phyloP scores from a whole-genome alignment of 768 basidiomycete genomes.

The Kwoniella pini region DNA sequence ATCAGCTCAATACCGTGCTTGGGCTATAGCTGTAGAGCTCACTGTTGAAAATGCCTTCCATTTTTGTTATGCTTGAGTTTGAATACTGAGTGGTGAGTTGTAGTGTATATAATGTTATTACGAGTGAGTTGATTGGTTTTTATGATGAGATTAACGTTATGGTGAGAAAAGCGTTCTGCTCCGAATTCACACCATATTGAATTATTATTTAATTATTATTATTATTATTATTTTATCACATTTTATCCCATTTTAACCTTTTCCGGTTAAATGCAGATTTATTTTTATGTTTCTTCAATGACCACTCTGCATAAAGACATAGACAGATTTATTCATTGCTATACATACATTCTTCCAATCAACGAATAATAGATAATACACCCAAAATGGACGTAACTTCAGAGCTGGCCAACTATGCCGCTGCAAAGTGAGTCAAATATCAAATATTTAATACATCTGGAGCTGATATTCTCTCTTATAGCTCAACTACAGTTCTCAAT shows the following conservation, averaged over 20 bases:
- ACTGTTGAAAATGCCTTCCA: conserved; percentile 42
- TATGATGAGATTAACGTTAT: conserved; percentile 4
- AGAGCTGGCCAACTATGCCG: conserved; percentile 71
- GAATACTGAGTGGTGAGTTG: conserved; percentile 19
- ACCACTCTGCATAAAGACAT: too few species aligned
- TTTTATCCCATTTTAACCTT: conserved; percentile 22
- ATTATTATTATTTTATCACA: conserved; percentile 10
- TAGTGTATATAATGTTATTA: neutral
- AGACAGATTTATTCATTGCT: too few species aligned
- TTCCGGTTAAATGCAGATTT: neutral
- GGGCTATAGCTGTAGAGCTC: conserved; percentile 4
- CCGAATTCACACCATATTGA: too few species aligned
- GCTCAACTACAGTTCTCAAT: conserved; percentile 35
- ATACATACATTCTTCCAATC: neutral
- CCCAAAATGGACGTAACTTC: conserved; percentile 76
- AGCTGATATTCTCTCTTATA: conserved; percentile 23
- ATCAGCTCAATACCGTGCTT: neutral
- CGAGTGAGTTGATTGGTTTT: conserved; percentile 8
- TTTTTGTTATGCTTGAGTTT: conserved; percentile 5
- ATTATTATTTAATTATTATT: conserved; percentile 4
- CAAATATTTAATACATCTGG: neutral
- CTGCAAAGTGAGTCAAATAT: conserved; percentile 64
- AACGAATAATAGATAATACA: neutral
- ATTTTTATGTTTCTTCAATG: too few species aligned
- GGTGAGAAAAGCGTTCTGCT: conserved; percentile 14